These are phyloP conservation scores for Kwoniella shivajii DNA, from an alignment of 1,284 basidiomycete genomes.

Conservation along the genomic window DNA sequence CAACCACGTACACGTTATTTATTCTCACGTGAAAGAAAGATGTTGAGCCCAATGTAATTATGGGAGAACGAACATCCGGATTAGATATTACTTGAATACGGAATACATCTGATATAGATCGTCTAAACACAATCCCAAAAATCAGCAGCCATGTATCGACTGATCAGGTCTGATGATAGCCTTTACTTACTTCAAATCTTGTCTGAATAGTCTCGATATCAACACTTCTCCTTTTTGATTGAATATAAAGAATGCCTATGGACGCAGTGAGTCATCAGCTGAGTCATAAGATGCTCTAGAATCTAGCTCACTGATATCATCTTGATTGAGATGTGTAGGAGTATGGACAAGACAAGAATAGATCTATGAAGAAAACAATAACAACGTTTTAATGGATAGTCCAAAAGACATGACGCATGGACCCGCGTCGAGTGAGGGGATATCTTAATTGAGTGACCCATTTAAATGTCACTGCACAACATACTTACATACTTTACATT, in stretches of 20 bases:
- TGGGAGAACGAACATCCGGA: conserved; percentile 92
- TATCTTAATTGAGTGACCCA: no score
- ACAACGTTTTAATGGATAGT: no score
- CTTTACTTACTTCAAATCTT: conserved; percentile 94
- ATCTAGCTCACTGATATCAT: conserved; percentile 45
- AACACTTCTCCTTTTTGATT: conserved; percentile 97
- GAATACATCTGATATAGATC: conserved; percentile 96
- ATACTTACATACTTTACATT: no score
- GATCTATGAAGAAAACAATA: conserved; percentile 1
- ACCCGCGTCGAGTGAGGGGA: no score
- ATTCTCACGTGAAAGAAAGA: conserved; percentile 96
- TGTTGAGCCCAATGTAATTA: conserved; percentile 95
- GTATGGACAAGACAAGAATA: not conserved
- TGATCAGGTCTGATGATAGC: conserved; percentile 57
- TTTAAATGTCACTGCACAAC: no score
- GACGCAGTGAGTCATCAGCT: conserved; percentile 15
- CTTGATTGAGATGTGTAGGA: not conserved
- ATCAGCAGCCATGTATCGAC: not conserved
- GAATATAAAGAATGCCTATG: conserved; percentile 93
- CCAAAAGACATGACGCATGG: no score
- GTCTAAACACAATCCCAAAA: conserved; percentile 59
- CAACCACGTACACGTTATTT: conserved; percentile 92
- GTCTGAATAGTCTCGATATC: conserved; percentile 87
- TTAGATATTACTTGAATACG: conserved; percentile 98
- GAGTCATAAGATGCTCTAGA: not conserved